A percentile compares a stretch with the other conserved stretches of the same genome.
Evolutionary conservation across 345 rosid genomes (phyloP).

Genomic region (Brassica juncea): DNA sequence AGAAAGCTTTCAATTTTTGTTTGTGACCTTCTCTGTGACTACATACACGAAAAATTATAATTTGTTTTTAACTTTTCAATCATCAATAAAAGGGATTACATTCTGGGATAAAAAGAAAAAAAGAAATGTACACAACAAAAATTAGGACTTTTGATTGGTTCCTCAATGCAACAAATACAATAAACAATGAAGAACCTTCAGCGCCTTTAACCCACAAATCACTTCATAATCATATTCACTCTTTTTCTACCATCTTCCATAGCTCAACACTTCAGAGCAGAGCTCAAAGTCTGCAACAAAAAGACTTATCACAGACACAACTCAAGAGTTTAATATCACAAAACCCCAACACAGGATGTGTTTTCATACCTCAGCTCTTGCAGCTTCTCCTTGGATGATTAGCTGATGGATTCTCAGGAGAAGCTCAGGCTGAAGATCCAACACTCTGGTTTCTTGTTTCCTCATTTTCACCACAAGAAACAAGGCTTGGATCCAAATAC

Average conservation of each 20-base stretch:
- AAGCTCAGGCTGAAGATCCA: constrained; percentile 17
- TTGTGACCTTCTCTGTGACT: neutral
- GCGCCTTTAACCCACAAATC: neutral
- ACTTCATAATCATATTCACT: constrained; percentile 9
- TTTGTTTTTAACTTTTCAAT: neutral
- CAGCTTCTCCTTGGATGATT: constrained; percentile 23
- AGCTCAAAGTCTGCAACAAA: constrained; percentile 32
- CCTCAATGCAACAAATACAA: constrained; percentile 31
- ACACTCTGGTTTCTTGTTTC: constrained; percentile 19
- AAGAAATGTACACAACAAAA: neutral
- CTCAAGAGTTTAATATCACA: constrained; percentile 1
- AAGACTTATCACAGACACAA: constrained; percentile 13
- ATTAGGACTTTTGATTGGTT: constrained; percentile 13
- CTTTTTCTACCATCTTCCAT: neutral
- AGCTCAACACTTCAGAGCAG: constrained; percentile 23
- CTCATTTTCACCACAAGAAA: constrained; percentile 20
- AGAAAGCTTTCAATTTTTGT: neutral
- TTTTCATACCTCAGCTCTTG: constrained; percentile 25
- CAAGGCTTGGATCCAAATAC: constrained; percentile 21
- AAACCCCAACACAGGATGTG: neutral
- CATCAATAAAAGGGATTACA: constrained; percentile 10
- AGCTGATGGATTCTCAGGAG: constrained; percentile 5
- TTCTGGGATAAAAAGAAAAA: neutral
- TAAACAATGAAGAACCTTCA: constrained; percentile 28
- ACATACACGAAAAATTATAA: neutral